Evolutionary conservation across 176 grass and related monocot genomes (phyloP).

Genomic region (Oryza coarctata): DNA sequence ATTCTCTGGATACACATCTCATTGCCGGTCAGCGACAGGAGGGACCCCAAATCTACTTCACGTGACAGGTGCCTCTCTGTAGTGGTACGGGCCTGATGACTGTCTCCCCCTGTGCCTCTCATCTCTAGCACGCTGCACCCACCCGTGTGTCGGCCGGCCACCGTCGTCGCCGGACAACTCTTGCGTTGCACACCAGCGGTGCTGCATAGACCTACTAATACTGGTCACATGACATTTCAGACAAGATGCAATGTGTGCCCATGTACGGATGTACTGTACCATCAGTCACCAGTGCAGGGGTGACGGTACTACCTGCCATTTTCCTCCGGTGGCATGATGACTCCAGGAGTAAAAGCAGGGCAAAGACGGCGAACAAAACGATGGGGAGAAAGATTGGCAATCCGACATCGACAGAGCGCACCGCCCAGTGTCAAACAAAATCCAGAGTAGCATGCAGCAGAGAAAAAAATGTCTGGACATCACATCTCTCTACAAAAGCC

Average conservation of each 20-base stretch:
- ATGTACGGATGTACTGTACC: background rate
- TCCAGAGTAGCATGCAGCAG: background rate
- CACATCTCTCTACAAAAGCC: conserved; percentile 35
- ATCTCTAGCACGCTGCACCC: background rate
- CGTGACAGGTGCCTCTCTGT: conserved; percentile 6
- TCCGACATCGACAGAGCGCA: conserved; percentile 29
- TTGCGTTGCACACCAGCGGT: background rate
- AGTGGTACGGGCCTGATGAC: background rate
- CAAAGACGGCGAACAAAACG: background rate
- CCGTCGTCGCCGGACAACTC: background rate
- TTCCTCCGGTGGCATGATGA: background rate
- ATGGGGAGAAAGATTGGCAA: background rate
- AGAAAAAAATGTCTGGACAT: conserved; percentile 6
- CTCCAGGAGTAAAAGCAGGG: background rate
- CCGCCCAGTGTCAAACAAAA: conserved; percentile 34
- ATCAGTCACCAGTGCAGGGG: too few species aligned
- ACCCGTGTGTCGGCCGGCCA: background rate
- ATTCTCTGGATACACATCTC: background rate
- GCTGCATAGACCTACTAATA: too few species aligned
- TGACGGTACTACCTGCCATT: background rate
- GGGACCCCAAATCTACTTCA: conserved; percentile 11
- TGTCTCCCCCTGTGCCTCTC: background rate
- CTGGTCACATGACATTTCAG: background rate
- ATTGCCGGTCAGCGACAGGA: conserved; percentile 23
- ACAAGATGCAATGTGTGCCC: conserved; percentile 8